Percentiles rank a stretch among this genome's conserved stretches.
These are phyloP conservation scores for Suillus subaureus DNA, from an alignment of 768 basidiomycete species.

Conservation along the genomic window DNA sequence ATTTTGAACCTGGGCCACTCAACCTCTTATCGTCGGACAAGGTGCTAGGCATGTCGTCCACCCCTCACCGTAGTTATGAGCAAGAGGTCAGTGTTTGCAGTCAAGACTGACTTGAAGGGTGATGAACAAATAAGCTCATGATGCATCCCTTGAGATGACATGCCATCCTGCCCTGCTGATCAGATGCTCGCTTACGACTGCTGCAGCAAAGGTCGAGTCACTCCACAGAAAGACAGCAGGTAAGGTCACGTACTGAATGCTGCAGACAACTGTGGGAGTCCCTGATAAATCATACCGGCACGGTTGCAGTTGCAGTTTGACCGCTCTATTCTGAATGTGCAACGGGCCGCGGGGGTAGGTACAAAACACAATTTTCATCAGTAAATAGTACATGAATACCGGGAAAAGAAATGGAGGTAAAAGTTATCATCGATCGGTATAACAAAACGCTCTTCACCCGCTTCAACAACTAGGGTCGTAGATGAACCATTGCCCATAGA, in stretches of 20 bases:
- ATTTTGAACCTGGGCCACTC: no score
- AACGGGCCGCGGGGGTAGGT: neutral
- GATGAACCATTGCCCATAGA: constrained; percentile 18
- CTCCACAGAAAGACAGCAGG: neutral
- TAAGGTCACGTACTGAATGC: neutral
- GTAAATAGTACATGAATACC: neutral
- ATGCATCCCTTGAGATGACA: no score
- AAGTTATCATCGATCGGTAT: no score
- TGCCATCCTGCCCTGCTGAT: no score
- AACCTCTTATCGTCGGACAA: no score
- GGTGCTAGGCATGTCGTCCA: no score
- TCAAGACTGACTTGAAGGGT: no score
- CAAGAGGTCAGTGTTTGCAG: no score
- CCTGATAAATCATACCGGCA: neutral
- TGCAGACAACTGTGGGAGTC: neutral
- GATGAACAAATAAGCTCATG: no score
- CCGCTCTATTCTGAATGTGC: neutral
- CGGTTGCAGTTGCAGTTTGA: neutral
- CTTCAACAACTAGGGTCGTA: constrained; percentile 3
- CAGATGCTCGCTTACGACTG: neutral
- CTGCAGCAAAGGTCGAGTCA: neutral
- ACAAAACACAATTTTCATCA: neutral
- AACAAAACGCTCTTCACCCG: neutral
- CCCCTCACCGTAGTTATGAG: no score
- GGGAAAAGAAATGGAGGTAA: neutral